Evolutionary conservation across 1,284 basidiomycete genomes (phyloP), one percentile per base, ranked within the genome.

Genomic region (Pyrrhoderma noxium): DNA sequence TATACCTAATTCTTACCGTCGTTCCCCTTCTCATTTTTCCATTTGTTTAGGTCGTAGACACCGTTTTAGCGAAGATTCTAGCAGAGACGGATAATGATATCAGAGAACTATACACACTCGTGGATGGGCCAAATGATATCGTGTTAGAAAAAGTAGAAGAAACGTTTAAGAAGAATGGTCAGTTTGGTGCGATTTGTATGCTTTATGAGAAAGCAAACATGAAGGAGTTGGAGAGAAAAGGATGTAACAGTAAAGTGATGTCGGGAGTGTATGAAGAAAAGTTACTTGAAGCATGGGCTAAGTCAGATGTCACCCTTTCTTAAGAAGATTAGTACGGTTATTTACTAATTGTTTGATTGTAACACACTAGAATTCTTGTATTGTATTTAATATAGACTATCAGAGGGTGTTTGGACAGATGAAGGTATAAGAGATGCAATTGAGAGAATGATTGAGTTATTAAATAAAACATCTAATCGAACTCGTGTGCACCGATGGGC

Each of bases 41-140:
- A n/a, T 3, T n/a, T 18, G 23, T 19, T 1, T 41, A 89, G 83
- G 76, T 86, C 36, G 80, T 94, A 21, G 92, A 94, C 60, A 93
- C 90, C 0, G 82, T 86, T 0, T 75, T 94, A 0, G 83, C 79
- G 14, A 86, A 86, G 61, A 69, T 94, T 7, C 79, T 85, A 22
- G 80, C 84, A 0, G 73, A 79, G 52, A 68, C 71, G n/a, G 75
- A 78, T 38, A 65, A 75, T 9, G 38, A 40, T 14, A 31, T 11
- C 5, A 5, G 27, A 11, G 85, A 88, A 45, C 71, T 92, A 13
- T 73, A 79, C 31, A 68, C 71, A 1, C 69, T 92, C 2, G 67
- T 93, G 3, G 72, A 78, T 27, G 73, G 74, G 31, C 70, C 78
- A 1, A 80, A 83, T 58, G 67, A 75, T 54, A 73, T 86, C 45